A percentile compares a stretch with the other conserved stretches of the same genome.
phyloP scores from a whole-genome alignment of 768 basidiomycete species.

The Boletus insuetus region DNA sequence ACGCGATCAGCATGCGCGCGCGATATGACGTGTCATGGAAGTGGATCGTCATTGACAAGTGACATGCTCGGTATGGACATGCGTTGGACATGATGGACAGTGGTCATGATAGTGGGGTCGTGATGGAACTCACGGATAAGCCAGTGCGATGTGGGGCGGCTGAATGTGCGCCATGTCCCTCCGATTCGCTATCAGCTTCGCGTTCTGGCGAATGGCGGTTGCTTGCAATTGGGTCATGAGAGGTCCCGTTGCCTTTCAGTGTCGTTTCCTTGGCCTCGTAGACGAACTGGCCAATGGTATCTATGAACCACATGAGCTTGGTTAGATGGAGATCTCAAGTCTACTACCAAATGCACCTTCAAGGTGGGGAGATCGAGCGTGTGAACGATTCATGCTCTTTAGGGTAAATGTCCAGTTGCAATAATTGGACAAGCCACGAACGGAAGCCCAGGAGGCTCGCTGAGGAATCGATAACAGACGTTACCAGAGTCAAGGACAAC shows the following conservation, averaged over 20 bases:
- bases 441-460: too few relatives aligned
- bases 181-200: slow-evolving; percentile 13
- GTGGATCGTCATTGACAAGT: not conserved
- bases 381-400: slow-evolving; percentile 8
- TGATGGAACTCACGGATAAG: slow-evolving; percentile 15
- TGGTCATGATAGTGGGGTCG: not conserved
- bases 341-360: slow-evolving; percentile 9
- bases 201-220: not conserved
- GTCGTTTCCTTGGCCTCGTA: slow-evolving; percentile 11
- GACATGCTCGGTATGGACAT: too few relatives aligned
- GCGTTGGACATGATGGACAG: not conserved
- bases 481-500: too few relatives aligned
- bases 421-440: too few relatives aligned
- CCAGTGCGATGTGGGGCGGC: not conserved
- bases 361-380: not conserved
- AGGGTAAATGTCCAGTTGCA: too few relatives aligned
- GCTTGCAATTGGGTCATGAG: slow-evolving; percentile 1
- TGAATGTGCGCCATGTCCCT: not conserved
- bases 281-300: not conserved
- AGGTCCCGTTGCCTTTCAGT: not conserved
- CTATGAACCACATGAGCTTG: slow-evolving; percentile 15
- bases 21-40: not conserved
- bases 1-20: not conserved
- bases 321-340: not conserved
- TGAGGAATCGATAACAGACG: too few relatives aligned